Evolutionary conservation across 2,329 filamentous ascomycete genomes (phyloP), one percentile per base, ranked within the genome.

Genomic region (Aspergillus puulaauensis): DNA sequence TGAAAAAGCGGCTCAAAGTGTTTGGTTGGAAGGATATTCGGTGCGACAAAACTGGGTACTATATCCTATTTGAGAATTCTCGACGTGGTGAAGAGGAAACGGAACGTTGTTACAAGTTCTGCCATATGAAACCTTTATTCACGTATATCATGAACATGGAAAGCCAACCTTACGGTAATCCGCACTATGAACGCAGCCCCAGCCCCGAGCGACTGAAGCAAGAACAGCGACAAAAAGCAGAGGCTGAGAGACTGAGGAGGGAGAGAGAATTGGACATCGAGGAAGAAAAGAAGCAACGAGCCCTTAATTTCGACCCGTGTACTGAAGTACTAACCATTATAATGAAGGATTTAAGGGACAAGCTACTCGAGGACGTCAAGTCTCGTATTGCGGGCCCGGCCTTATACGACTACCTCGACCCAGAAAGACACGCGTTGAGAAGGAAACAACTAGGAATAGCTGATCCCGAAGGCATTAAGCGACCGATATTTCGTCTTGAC

Each of bases 91-190:
- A 92, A 66, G 82, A 87, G 55, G 92, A 97, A 74, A 88, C 91
- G 0, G 88, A 90, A 64, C 83, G 90, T 61, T 97, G 93, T 71
- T 93, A 86, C 73, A 82, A 85, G 54, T 84, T 87, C 52, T 92
- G 90, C 64, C 88, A 97, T 71, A 88, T 90, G 71, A 88, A 89
- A 44, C 84, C 90, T 6, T 85, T 99, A 62, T 99, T 99, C 78
- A 97, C 90, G 1, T 98, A 98, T 66, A 83, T 84, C 59, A 93
- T 99, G 90, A 85, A 86, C 45, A 96, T 99, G 91, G 89, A 93
- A 70, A 87, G 91, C 56, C 89, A 89, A 63, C 82, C 83, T 61
- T 86, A 86, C 67, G 86, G 86, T 41, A 86, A 87, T 67, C 84
- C 85, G 12, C 80, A 85, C 63, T 86, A 87, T 66, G 81, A 85